phyloP scores from a whole-genome alignment of 1,284 basidiomycete genomes.

The Trichosporon coremiiforme region DNA sequence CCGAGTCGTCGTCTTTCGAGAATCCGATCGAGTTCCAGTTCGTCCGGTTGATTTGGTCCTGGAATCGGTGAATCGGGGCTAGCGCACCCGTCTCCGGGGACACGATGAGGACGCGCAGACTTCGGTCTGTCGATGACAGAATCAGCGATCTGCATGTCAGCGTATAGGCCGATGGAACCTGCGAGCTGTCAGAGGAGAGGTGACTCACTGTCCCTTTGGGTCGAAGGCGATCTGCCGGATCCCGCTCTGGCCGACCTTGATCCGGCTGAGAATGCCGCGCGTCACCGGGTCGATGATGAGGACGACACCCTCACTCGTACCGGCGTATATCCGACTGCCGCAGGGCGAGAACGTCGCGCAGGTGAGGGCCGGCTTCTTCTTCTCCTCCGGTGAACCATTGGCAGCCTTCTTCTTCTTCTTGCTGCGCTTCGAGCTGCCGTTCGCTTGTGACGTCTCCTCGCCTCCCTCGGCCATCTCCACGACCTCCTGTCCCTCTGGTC shows the following conservation, averaged over 20 bases:
- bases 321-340: constrained; percentile 81
- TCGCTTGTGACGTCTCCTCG: constrained; percentile 21
- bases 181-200: neutral
- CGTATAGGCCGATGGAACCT: neutral
- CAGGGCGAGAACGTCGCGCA: constrained; percentile 63
- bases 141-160: constrained; percentile 68
- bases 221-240: constrained; percentile 85
- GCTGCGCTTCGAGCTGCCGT: constrained; percentile 1
- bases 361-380: constrained; percentile 34
- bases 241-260: constrained; percentile 56
- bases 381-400: constrained; percentile 18
- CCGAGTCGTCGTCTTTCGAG: constrained; percentile 66
- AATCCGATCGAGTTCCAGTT: constrained; percentile 64
- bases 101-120: constrained; percentile 64
- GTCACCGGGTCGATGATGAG: constrained; percentile 84
- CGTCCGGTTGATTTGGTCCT: constrained; percentile 80
- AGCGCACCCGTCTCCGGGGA: constrained; percentile 44
- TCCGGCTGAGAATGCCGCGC: constrained; percentile 61
- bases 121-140: constrained; percentile 89
- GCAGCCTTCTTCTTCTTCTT: constrained; percentile 2
- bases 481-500: neutral
- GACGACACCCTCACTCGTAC: constrained; percentile 76
- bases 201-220: constrained; percentile 69
- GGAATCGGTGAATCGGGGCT: constrained; percentile 77
- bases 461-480: constrained; percentile 2